Base-by-base conservation (phyloP, 2,329 filamentous ascomycete genomes). In the Alternaria gansuensis region DNA sequence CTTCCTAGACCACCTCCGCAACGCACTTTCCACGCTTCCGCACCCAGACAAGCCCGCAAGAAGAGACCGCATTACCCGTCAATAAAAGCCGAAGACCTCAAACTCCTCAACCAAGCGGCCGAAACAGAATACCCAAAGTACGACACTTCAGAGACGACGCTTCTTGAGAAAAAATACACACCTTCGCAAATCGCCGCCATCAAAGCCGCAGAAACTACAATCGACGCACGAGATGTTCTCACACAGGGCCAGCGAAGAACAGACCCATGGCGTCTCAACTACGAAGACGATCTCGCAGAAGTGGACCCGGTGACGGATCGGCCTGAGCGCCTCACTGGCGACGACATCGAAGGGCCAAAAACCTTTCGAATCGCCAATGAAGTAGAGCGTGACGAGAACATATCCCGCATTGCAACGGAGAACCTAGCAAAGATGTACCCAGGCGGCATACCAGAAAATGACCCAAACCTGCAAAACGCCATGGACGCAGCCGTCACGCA, bases 151-250 rank as follows among this genome's bases (percentile, higher is more conserved):
- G 75, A 77, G 58, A 66, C 66, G 4, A 51, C 54, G 13, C 70
- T 77, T 11, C 83, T 97, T 57, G 78, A 79, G 58, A 80, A 86
- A 72, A 85, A 85, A 68, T 98, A 97, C 82, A 91, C 92, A 0
- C 84, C 88, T 14, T 87, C 90, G 75, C 94, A 98, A 81, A 83
- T 96, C 68, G 87, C 87, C 55, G 92, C 93, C 57, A 87, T 98
- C 74, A 84, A 90, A 79, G 90, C 90, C 46, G 93, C 90, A 69
- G 93, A 97, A 79, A 81, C 85, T 61, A 87, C 90, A 66, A 88
- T 97, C 75, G 84, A 90, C 73, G 81, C 89, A 9, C 82, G 87
- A 65, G 92, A 98, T 77, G 75, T 97, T 74, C 83, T 89, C 40
- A 82, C 87, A 33, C 90, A 95, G 79, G 91, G 89, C 65, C 84